Conservation (phyloP, 345 rosid species). For the Cardamine occulta region DNA sequence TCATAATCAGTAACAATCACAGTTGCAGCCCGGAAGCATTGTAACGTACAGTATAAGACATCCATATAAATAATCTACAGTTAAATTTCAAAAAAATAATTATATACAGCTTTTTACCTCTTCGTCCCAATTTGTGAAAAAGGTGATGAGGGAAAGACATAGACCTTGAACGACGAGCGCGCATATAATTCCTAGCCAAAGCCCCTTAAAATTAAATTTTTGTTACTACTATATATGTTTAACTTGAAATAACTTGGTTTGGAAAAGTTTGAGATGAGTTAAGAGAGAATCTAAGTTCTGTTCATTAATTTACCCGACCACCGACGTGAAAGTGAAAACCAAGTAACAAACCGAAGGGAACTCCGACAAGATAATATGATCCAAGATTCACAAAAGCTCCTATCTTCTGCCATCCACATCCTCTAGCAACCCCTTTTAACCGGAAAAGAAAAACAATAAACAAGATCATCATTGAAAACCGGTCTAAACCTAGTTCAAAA, state of each 20-base stretch:
- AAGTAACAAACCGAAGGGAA: constrained; percentile 49
- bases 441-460: not conserved
- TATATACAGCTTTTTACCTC: constrained; percentile 42
- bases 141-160: constrained; percentile 40
- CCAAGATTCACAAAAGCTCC: constrained; percentile 55
- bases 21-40: not conserved
- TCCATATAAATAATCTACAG: not conserved
- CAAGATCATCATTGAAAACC: not conserved
- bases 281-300: not conserved
- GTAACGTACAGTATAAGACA: not conserved
- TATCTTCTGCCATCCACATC: constrained; percentile 61
- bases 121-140: constrained; percentile 45
- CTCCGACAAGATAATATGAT: constrained; percentile 53
- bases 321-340: constrained; percentile 49
- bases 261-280: not conserved
- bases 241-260: not conserved
- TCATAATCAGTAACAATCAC: not conserved
- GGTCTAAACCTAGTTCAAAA: constrained; percentile 9
- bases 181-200: constrained; percentile 58
- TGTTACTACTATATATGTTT: not conserved
- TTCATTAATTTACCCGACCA: constrained; percentile 43
- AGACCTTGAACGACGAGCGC: constrained; percentile 53
- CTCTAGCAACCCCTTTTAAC: constrained; percentile 56
- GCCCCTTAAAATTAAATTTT: constrained; percentile 43
- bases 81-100: not conserved